A percentile compares a stretch with the other conserved stretches of the same genome.
These are phyloP conservation scores for Candida manassasensis DNA, from an alignment of 805 yeast species.

Conservation along the genomic window DNA sequence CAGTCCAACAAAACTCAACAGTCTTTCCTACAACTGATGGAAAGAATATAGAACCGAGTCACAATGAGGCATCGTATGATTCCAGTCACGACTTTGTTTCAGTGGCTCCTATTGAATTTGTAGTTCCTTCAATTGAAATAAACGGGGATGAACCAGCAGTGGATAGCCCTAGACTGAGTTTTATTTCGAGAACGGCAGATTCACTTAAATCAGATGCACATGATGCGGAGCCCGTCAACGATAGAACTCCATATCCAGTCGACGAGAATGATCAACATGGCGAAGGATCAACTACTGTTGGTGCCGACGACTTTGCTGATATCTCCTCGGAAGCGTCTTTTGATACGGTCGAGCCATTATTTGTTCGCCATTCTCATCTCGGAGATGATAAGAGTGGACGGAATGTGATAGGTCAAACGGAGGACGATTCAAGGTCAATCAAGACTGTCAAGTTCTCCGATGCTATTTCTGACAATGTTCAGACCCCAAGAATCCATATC, in stretches of 20 bases:
- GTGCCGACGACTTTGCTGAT: conserved; percentile 8
- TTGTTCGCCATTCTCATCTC: conserved; percentile 13
- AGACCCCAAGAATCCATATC: background rate
- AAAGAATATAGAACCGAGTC: conserved; percentile 3
- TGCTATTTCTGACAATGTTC: background rate
- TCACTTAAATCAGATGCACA: no score
- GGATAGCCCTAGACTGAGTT: no score
- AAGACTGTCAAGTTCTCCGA: background rate
- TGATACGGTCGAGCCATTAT: conserved; percentile 19
- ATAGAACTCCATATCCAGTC: conserved; percentile 5
- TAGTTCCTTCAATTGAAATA: no score
- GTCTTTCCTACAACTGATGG: background rate
- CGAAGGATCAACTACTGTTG: background rate
- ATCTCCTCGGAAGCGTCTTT: conserved; percentile 10
- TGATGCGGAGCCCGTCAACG: no score
- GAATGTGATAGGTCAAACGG: background rate
- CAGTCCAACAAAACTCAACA: conserved; percentile 4
- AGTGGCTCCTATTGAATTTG: no score
- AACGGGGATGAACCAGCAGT: no score
- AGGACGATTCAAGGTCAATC: background rate
- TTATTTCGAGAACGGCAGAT: no score
- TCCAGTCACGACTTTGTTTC: no score
- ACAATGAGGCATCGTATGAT: no score
- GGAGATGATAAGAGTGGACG: background rate
- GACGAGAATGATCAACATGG: conserved; percentile 3